Conservation (phyloP, 2,329 filamentous ascomycete genomes). For the Alternaria brassicae region DNA sequence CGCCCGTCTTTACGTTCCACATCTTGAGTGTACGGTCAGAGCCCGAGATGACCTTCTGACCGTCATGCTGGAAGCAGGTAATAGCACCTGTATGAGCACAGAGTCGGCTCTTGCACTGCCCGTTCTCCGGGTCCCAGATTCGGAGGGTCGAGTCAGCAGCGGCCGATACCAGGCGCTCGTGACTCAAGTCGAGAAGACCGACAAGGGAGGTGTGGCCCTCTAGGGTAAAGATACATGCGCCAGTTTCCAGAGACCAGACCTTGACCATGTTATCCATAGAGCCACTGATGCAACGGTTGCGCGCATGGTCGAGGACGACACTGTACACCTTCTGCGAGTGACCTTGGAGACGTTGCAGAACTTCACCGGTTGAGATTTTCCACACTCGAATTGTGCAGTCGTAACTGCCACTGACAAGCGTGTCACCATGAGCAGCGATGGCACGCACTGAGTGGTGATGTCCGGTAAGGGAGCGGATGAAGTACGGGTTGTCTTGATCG, state of each 20-base stretch:
- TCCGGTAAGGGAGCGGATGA: constrained; percentile 83
- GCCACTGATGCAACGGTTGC: constrained; percentile 94
- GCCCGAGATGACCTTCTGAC: constrained; percentile 93
- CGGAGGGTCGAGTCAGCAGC: constrained; percentile 93
- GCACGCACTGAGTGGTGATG: constrained; percentile 94
- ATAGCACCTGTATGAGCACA: constrained; percentile 96
- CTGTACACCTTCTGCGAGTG: constrained; percentile 96
- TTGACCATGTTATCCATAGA: constrained; percentile 99
- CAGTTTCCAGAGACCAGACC: constrained; percentile 93
- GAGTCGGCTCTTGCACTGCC: constrained; percentile 86
- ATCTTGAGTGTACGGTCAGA: constrained; percentile 97
- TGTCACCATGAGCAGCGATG: constrained; percentile 93
- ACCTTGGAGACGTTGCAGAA: constrained; percentile 81
- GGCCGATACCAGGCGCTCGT: constrained; percentile 90
- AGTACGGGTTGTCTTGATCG: constrained; percentile 88
- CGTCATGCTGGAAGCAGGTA: constrained; percentile 98
- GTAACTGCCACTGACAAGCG: constrained; percentile 96
- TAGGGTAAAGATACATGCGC: constrained; percentile 82
- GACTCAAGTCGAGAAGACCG: constrained; percentile 85
- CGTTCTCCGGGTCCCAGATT: constrained; percentile 95
- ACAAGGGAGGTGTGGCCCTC: constrained; percentile 94
- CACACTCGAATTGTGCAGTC: constrained; percentile 95
- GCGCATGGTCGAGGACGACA: constrained; percentile 88
- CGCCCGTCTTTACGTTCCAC: constrained; percentile 94
- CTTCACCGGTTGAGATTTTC: constrained; percentile 95